Percentiles rank a stretch among this genome's conserved stretches.
These are phyloP conservation scores for Hypoxylon cercidicola DNA, from an alignment of 495 filamentous ascomycete genomes.

Conservation along the genomic window DNA sequence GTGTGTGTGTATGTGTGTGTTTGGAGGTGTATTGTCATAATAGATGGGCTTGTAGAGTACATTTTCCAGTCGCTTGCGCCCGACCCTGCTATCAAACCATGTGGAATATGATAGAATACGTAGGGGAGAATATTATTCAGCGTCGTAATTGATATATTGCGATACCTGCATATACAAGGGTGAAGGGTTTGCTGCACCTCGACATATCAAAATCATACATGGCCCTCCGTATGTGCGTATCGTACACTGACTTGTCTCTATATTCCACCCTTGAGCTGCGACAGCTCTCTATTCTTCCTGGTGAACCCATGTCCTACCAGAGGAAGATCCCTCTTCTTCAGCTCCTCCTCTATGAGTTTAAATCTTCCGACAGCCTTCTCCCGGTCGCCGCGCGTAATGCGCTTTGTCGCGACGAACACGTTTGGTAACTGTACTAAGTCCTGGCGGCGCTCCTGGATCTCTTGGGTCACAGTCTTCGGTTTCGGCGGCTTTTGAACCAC, in stretches of 20 bases:
- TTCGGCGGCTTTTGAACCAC: constrained; percentile 67
- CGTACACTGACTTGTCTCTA: constrained; percentile 5
- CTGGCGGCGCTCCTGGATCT: constrained; percentile 50
- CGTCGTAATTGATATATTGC: too few species aligned
- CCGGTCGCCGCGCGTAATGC: constrained; percentile 72
- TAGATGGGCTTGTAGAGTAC: too few species aligned
- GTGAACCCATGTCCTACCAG: constrained; percentile 48
- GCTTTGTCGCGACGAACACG: constrained; percentile 69
- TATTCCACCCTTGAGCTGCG: constrained; percentile 25
- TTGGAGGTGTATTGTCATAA: too few species aligned
- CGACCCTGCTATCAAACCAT: too few species aligned
- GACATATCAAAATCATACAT: constrained; percentile 13
- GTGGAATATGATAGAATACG: too few species aligned
- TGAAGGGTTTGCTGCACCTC: not conserved
- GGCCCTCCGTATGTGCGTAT: not conserved
- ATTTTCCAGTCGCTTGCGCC: too few species aligned
- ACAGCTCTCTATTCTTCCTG: constrained; percentile 36
- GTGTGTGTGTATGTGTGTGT: too few species aligned
- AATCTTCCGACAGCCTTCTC: constrained; percentile 82
- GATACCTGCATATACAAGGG: constrained; percentile 19
- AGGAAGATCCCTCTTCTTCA: constrained; percentile 69
- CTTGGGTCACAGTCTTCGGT: constrained; percentile 62
- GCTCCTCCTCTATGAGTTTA: constrained; percentile 83
- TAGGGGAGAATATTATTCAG: too few species aligned
- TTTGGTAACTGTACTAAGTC: constrained; percentile 69